phyloP scores from a whole-genome alignment of 257 asterid genomes.

The Cinchona pubescens region DNA sequence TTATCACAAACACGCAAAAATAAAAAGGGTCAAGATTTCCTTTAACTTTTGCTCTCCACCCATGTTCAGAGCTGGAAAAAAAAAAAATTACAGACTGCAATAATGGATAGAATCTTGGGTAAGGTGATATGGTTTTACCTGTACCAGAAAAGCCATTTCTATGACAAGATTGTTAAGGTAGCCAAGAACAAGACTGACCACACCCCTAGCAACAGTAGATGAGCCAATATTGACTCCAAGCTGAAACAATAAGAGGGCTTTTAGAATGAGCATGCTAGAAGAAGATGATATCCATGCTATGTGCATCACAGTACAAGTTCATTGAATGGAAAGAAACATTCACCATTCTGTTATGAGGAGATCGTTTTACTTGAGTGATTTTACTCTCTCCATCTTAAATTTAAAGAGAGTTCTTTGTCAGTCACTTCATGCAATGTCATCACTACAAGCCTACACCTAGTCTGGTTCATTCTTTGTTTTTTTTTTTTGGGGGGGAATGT shows the following conservation, averaged over 20 bases:
- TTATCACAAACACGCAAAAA: background rate
- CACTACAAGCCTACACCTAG: background rate
- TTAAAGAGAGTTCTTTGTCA: background rate
- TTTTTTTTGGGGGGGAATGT: no score
- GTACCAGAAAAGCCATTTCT: conserved; percentile 90
- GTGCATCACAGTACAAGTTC: background rate
- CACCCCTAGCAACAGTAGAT: conserved; percentile 84
- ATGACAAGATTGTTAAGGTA: conserved; percentile 82
- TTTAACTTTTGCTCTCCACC: background rate
- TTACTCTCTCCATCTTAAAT: background rate
- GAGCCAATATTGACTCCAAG: conserved; percentile 79
- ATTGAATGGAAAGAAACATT: background rate
- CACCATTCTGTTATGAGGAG: background rate
- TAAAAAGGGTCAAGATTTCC: background rate
- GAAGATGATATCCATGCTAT: background rate
- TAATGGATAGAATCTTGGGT: background rate
- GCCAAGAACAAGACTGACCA: conserved; percentile 84
- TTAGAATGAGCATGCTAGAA: background rate
- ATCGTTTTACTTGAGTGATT: background rate
- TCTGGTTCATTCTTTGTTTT: no score
- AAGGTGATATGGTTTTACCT: conserved; percentile 40
- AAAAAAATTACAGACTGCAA: background rate
- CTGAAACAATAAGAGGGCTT: conserved; percentile 37
- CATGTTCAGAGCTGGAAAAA: background rate
- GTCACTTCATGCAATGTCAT: background rate